Conservation (phyloP, 495 filamentous ascomycete species). For the Neurospora sp. region DNA sequence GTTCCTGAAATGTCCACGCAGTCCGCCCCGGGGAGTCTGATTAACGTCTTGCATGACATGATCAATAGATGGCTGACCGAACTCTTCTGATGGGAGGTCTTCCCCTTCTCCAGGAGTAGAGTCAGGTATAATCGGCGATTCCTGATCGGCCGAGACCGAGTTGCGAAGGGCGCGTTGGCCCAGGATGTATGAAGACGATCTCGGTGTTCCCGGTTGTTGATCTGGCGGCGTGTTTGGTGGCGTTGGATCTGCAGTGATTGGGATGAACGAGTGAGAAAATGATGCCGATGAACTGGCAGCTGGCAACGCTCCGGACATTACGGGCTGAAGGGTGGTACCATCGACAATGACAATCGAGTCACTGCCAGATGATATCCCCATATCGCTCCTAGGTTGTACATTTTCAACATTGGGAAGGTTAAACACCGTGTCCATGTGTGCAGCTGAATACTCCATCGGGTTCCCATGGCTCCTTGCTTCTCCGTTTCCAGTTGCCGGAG, state of each 20-base stretch:
- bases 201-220: slow-evolving; percentile 29
- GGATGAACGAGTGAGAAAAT: slow-evolving; percentile 39
- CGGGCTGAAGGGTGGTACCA: slow-evolving; percentile 41
- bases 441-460: slow-evolving; percentile 28
- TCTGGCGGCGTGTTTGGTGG: slow-evolving; percentile 46
- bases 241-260: slow-evolving; percentile 34
- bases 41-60: slow-evolving; percentile 13
- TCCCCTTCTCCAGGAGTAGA: slow-evolving; percentile 21
- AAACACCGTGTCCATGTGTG: slow-evolving; percentile 26
- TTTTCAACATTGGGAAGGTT: slow-evolving; percentile 7
- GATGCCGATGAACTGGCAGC: slow-evolving; percentile 36
- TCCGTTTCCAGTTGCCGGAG: slow-evolving; percentile 4
- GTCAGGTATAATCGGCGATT: slow-evolving; percentile 32
- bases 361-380: slow-evolving; percentile 63
- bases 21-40: slow-evolving; percentile 25
- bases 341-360: slow-evolving; percentile 85
- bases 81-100: slow-evolving; percentile 20
- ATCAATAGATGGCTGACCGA: slow-evolving; percentile 24
- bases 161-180: slow-evolving; percentile 29
- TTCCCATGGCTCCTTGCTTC: slow-evolving; percentile 2
- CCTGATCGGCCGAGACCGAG: slow-evolving; percentile 20
- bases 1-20: slow-evolving; percentile 27
- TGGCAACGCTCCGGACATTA: slow-evolving; percentile 38
- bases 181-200: slow-evolving; percentile 42
- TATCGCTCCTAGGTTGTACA: slow-evolving; percentile 30